Evolutionary conservation across 2,329 filamentous ascomycete genomes (phyloP).

Genomic region (Plectosphaerella plurivora): DNA sequence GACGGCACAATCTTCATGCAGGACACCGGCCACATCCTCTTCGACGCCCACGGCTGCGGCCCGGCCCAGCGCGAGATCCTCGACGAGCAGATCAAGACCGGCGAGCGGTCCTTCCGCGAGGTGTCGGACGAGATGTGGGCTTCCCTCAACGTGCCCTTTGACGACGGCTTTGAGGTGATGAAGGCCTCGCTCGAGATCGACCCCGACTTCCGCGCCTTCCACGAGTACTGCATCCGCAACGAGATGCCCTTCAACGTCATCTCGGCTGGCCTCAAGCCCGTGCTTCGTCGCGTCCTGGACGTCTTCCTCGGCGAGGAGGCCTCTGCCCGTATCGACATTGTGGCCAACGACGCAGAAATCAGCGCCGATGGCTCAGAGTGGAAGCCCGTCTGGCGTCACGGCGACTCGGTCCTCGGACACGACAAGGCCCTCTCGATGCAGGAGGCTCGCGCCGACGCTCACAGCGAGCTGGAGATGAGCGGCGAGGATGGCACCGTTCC

Average conservation of each 20-base stretch:
- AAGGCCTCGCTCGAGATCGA: constrained; percentile 59
- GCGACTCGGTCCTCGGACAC: constrained; percentile 57
- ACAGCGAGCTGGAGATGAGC: constrained; percentile 29
- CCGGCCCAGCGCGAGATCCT: constrained; percentile 48
- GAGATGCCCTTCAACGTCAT: constrained; percentile 66
- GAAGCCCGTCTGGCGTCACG: constrained; percentile 63
- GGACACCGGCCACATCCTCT: constrained; percentile 65
- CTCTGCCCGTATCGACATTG: constrained; percentile 58
- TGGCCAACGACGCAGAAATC: constrained; percentile 63
- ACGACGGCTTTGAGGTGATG: constrained; percentile 63
- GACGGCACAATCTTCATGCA: constrained; percentile 71
- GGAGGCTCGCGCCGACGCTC: constrained; percentile 51
- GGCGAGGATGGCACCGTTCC: constrained; percentile 59
- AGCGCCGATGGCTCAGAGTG: constrained; percentile 52
- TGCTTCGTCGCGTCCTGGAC: constrained; percentile 57
- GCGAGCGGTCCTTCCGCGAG: constrained; percentile 63
- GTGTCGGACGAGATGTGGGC: constrained; percentile 72
- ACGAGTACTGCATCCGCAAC: constrained; percentile 59
- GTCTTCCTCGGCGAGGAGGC: constrained; percentile 59
- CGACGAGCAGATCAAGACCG: constrained; percentile 60
- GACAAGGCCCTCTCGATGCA: constrained; percentile 63
- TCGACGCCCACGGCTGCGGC: constrained; percentile 62
- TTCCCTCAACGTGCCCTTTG: constrained; percentile 61
- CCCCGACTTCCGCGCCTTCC: constrained; percentile 58
- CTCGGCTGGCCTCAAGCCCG: constrained; percentile 62